A percentile compares a stretch with the other conserved stretches of the same genome.
Conservation (phyloP, 164 flowering plant genomes). For the Malania oleifera region DNA sequence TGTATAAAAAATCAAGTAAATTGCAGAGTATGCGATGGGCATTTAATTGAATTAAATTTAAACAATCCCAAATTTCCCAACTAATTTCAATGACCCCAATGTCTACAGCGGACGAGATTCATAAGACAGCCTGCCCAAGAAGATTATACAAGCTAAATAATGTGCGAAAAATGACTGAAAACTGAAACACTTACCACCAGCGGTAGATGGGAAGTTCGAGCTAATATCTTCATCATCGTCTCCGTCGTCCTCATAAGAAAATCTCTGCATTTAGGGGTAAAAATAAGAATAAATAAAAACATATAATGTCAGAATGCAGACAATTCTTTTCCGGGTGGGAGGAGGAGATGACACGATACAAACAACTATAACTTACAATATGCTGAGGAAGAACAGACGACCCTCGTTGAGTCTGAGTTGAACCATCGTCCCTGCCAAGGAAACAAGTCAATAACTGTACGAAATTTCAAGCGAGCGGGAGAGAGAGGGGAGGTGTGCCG, state of each 20-base stretch:
- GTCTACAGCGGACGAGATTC: too few species aligned
- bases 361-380: constrained; percentile 8
- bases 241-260: not conserved
- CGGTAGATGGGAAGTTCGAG: constrained; percentile 4
- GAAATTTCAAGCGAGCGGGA: not conserved
- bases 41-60: too few species aligned
- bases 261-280: constrained; percentile 13
- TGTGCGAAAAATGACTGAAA: too few species aligned
- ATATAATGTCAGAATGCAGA: too few species aligned
- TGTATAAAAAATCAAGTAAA: not conserved
- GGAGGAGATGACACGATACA: too few species aligned
- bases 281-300: too few species aligned
- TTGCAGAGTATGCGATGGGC: too few species aligned
- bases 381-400: not conserved
- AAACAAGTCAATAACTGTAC: not conserved
- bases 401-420: constrained; percentile 9
- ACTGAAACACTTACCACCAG: constrained; percentile 15
- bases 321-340: too few species aligned
- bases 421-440: constrained; percentile 42
- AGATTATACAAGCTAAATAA: too few species aligned
- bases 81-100: too few species aligned
- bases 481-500: not conserved
- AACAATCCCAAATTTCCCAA: too few species aligned
- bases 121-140: too few species aligned
- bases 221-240: not conserved